Conservation (phyloP, 768 basidiomycete species). For the Neoboletus magnificus region DNA sequence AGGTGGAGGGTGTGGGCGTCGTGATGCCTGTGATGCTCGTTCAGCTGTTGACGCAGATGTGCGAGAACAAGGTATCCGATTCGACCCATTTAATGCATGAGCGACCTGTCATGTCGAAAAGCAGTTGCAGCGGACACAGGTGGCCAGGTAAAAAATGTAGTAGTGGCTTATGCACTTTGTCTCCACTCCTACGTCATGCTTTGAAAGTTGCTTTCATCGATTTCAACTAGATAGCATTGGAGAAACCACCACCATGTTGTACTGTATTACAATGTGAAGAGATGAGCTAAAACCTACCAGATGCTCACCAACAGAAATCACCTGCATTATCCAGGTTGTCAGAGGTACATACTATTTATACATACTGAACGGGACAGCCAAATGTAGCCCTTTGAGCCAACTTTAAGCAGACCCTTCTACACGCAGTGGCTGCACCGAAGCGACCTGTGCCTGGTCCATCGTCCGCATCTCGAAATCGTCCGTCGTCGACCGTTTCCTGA, state of each 20-base stretch:
- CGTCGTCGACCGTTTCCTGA: constrained; percentile 1
- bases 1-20: constrained; percentile 16
- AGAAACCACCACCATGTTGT: neutral
- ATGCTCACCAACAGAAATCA: neutral
- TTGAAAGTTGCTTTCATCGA: neutral
- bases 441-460: neutral
- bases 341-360: neutral
- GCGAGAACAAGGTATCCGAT: constrained; percentile 60
- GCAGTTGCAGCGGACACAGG: constrained; percentile 69
- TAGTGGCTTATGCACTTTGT: neutral
- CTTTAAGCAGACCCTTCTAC: neutral
- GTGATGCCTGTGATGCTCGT: constrained; percentile 62
- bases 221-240: neutral
- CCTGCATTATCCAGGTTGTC: neutral
- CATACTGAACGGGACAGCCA: neutral
- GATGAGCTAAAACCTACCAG: neutral
- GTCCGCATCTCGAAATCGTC: constrained; percentile 3
- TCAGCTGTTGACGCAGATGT: constrained; percentile 59
- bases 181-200: neutral
- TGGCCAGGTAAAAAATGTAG: constrained; percentile 41
- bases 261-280: neutral
- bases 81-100: constrained; percentile 47
- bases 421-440: neutral
- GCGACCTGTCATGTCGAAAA: constrained; percentile 61
- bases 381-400: too few species aligned